Evolutionary conservation across 2,329 filamentous ascomycete genomes (phyloP).

Genomic region (Fusarium poae): DNA sequence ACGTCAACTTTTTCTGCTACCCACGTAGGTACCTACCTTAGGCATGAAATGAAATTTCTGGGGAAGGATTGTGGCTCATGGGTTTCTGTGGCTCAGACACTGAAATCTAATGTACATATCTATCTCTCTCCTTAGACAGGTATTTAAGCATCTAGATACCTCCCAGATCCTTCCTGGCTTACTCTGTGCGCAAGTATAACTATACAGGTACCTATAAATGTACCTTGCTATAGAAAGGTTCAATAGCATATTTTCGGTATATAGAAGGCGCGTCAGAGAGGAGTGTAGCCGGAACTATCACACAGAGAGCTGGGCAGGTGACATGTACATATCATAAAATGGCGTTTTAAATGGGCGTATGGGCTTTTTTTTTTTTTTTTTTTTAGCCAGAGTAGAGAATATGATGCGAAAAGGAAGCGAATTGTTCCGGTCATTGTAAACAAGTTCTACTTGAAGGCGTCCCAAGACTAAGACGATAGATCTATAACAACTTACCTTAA

Average conservation of each 20-base stretch:
- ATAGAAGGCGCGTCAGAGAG: neutral
- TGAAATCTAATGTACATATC: slow-evolving; percentile 10
- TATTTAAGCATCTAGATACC: neutral
- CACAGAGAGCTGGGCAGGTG: neutral
- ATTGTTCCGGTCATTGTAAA: neutral
- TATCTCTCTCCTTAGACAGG: no score
- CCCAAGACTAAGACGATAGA: neutral
- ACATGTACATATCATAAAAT: neutral
- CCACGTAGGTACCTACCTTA: no score
- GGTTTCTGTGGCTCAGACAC: slow-evolving; percentile 27
- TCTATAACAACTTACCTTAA: neutral
- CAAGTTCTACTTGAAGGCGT: neutral
- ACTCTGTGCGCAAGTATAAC: neutral
- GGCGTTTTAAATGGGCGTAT: neutral
- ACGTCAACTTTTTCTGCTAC: no score
- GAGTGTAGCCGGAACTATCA: neutral
- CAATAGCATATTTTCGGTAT: neutral
- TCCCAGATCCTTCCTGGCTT: slow-evolving; percentile 1
- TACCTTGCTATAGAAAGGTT: neutral
- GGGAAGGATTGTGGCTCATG: slow-evolving; percentile 32
- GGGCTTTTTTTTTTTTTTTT: no score
- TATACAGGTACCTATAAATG: neutral
- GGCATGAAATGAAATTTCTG: slow-evolving; percentile 38
- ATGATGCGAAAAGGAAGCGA: neutral
- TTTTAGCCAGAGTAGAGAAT: neutral